Conservation (phyloP, 257 asterid species). For the Leptodermis oblonga region DNA sequence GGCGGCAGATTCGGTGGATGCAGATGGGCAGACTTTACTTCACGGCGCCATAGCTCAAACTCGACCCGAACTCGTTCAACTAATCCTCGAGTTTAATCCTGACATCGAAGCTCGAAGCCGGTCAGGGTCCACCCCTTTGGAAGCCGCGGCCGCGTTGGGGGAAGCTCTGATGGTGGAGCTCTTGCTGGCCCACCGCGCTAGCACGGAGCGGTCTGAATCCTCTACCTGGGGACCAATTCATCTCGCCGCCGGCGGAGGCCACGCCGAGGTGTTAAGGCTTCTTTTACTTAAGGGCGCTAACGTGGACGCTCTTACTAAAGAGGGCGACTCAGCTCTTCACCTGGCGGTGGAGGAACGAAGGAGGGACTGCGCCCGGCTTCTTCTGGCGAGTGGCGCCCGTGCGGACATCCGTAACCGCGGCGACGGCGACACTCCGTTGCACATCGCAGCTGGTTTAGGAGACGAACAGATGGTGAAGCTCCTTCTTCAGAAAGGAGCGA, state of each 20-base stretch:
- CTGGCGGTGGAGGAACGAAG: constrained; percentile 62
- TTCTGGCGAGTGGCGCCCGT: constrained; percentile 43
- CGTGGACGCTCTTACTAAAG: constrained; percentile 49
- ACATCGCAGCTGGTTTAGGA: constrained; percentile 46
- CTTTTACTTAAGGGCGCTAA: constrained; percentile 58
- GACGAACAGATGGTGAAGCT: constrained; percentile 65
- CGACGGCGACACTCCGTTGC: constrained; percentile 65
- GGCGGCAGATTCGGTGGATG: constrained; percentile 48
- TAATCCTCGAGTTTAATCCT: constrained; percentile 58
- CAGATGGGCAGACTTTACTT: constrained; percentile 56
- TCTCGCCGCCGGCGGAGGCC: constrained; percentile 56
- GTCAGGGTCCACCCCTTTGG: constrained; percentile 63
- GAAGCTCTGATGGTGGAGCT: constrained; percentile 67
- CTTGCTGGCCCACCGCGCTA: constrained; percentile 48
- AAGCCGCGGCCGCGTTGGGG: constrained; percentile 67
- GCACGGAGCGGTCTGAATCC: constrained; percentile 42
- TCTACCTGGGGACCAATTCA: constrained; percentile 69
- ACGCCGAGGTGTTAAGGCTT: constrained; percentile 50
- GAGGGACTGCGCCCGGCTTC: constrained; percentile 53
- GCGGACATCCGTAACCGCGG: constrained; percentile 27
- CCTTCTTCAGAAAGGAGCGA: constrained; percentile 62
- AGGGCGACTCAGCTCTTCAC: constrained; percentile 62
- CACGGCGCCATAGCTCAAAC: constrained; percentile 55
- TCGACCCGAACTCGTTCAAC: constrained; percentile 72
- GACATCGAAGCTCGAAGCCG: constrained; percentile 41